Evolutionary conservation across 2,329 filamentous ascomycete genomes (phyloP).

Genomic region (Fusarium bulbicola): DNA sequence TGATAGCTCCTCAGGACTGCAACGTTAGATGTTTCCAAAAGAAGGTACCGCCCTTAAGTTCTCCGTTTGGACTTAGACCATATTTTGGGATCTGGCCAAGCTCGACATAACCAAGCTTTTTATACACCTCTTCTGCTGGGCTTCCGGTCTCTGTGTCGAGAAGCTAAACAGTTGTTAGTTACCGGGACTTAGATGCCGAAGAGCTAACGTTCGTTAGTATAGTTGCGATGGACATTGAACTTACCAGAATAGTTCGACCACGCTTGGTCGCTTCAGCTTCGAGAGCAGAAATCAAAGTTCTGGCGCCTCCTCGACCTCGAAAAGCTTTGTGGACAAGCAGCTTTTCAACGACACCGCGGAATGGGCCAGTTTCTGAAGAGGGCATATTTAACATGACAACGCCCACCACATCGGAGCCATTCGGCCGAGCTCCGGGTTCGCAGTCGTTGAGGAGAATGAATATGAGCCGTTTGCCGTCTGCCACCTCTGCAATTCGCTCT

Average conservation of each 20-base stretch:
- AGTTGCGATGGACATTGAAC: constrained; percentile 39
- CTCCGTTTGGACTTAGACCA: constrained; percentile 58
- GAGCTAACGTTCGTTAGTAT: background rate
- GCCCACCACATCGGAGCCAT: constrained; percentile 60
- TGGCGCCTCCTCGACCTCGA: constrained; percentile 61
- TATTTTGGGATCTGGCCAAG: constrained; percentile 65
- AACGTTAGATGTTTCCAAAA: constrained; percentile 66
- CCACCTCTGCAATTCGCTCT: constrained; percentile 58
- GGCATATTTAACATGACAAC: constrained; percentile 64
- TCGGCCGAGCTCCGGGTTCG: constrained; percentile 47
- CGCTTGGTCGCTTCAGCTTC: constrained; percentile 61
- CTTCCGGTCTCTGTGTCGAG: constrained; percentile 63
- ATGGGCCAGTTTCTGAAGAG: constrained; percentile 63
- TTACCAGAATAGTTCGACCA: constrained; percentile 63
- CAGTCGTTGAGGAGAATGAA: constrained; percentile 58
- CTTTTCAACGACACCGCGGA: constrained; percentile 65
- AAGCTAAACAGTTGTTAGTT: constrained; percentile 47
- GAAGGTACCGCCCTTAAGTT: constrained; percentile 61
- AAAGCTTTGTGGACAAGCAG: constrained; percentile 64
- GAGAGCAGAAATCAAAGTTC: constrained; percentile 60
- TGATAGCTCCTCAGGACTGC: constrained; percentile 6
- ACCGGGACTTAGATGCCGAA: background rate
- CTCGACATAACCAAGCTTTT: constrained; percentile 64
- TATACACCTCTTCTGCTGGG: constrained; percentile 63
- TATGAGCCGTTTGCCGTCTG: constrained; percentile 58